A percentile compares a stretch with the other conserved stretches of the same genome.
phyloP scores from a whole-genome alignment of 2,329 filamentous ascomycete species.

The Xylaria polymorpha region DNA sequence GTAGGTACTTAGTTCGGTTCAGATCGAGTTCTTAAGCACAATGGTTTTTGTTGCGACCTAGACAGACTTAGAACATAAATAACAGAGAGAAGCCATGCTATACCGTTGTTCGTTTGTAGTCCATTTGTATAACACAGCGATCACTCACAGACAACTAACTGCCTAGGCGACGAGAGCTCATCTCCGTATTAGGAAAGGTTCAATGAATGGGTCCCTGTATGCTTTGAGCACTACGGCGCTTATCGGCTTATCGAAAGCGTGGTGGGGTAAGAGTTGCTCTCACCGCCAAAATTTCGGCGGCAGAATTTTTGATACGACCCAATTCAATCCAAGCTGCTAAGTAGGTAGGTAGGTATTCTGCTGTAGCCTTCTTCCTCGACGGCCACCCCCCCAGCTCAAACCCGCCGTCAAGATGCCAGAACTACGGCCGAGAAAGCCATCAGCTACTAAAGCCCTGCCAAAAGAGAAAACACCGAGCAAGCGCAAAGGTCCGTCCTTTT shows the following conservation, averaged over 20 bases:
- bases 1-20: not conserved
- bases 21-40: not conserved
- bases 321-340: conserved; percentile 29
- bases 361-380: conserved; percentile 11
- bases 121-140: not conserved
- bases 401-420: conserved; percentile 56
- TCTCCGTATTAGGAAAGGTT: conserved; percentile 20
- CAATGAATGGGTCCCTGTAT: not conserved
- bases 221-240: not conserved
- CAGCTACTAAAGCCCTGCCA: conserved; percentile 51
- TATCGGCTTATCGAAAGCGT: conserved; percentile 30
- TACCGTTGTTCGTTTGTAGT: not conserved
- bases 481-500: conserved; percentile 52
- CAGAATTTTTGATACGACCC: conserved; percentile 44
- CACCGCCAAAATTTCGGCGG: conserved; percentile 49
- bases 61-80: not conserved
- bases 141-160: too few species aligned
- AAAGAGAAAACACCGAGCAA: conserved; percentile 52
- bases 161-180: not conserved
- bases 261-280: conserved; percentile 29
- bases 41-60: not conserved
- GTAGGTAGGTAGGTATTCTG: too few species aligned
- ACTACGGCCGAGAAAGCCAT: conserved; percentile 54
- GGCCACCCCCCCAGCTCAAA: conserved; percentile 6
- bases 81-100: not conserved